Evolutionary conservation across 768 basidiomycete genomes (phyloP).

Genomic region (Lyophyllum decastes): DNA sequence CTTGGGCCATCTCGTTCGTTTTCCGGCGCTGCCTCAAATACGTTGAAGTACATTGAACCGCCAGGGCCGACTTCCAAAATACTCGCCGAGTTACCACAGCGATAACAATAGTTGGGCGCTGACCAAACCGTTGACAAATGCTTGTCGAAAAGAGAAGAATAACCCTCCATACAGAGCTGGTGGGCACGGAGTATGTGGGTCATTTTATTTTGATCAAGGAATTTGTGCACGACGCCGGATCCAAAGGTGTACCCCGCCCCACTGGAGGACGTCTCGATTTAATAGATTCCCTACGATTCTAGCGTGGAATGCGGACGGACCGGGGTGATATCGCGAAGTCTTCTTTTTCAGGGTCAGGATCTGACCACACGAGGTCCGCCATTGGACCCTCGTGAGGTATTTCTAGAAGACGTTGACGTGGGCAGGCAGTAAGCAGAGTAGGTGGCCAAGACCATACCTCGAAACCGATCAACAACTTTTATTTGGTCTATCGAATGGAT

Average conservation of each 20-base stretch:
- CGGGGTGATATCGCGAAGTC: slow-evolving; percentile 99
- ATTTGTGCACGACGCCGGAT: slow-evolving; percentile 96
- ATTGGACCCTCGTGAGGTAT: slow-evolving; percentile 99
- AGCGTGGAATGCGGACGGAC: slow-evolving; percentile 44
- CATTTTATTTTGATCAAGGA: slow-evolving; percentile 95
- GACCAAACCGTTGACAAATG: slow-evolving; percentile 98
- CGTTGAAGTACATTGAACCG: slow-evolving; percentile 90
- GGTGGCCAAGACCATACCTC: slow-evolving; percentile 54
- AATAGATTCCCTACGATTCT: slow-evolving; percentile 10
- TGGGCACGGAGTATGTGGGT: slow-evolving; percentile 97
- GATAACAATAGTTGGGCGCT: slow-evolving; percentile 98
- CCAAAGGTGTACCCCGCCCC: slow-evolving; percentile 99
- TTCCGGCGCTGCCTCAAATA: slow-evolving; percentile 98
- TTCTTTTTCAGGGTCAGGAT: slow-evolving; percentile 98
- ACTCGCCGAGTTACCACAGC: slow-evolving; percentile 96
- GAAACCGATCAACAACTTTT: slow-evolving; percentile 97
- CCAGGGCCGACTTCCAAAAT: slow-evolving; percentile 95
- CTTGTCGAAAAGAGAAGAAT: slow-evolving; percentile 94
- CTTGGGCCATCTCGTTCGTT: slow-evolving; percentile 91
- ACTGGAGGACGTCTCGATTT: slow-evolving; percentile 43
- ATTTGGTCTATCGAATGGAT: slow-evolving; percentile 99
- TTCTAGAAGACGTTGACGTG: slow-evolving; percentile 52
- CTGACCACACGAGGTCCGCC: slow-evolving; percentile 99
- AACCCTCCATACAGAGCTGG: slow-evolving; percentile 99
- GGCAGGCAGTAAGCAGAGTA: slow-evolving; percentile 20